These are phyloP conservation scores for Friedmanniomyces simplex DNA, from an alignment of 495 filamentous ascomycete genomes.

Conservation along the genomic window DNA sequence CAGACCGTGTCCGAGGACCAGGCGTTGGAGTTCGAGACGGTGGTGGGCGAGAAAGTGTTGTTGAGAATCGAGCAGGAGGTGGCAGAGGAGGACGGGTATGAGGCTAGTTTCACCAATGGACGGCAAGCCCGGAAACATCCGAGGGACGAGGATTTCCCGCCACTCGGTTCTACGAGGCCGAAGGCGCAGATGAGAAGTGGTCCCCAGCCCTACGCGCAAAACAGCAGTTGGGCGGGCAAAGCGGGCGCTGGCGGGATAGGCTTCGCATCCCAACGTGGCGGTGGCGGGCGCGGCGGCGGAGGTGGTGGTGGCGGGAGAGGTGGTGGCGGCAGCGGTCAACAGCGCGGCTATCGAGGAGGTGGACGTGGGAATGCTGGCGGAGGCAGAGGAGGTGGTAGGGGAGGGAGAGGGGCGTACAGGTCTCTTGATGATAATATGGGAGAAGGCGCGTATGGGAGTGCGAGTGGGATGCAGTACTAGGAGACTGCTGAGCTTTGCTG, in stretches of 20 bases:
- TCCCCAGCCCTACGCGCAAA: neutral
- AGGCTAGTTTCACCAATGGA: slow-evolving; percentile 47
- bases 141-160: slow-evolving; percentile 39
- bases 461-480: slow-evolving; percentile 21
- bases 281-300: slow-evolving; percentile 1
- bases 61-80: slow-evolving; percentile 67
- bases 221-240: slow-evolving; percentile 2
- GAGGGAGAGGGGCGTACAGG: slow-evolving; percentile 12
- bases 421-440: slow-evolving; percentile 14
- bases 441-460: slow-evolving; percentile 5
- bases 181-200: slow-evolving; percentile 4
- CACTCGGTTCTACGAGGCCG: slow-evolving; percentile 11
- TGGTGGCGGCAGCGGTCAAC: neutral
- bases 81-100: slow-evolving; percentile 44
- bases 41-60: slow-evolving; percentile 75
- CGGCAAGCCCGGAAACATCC: slow-evolving; percentile 46
- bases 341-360: slow-evolving; percentile 3
- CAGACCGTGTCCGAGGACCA: slow-evolving; percentile 55
- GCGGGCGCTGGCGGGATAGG: slow-evolving; percentile 12
- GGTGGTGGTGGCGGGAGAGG: slow-evolving; percentile 16
- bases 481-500: neutral
- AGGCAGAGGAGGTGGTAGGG: slow-evolving; percentile 8
- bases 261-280: slow-evolving; percentile 10
- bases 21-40: slow-evolving; percentile 60
- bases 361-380: neutral